Evolutionary conservation across 2,329 filamentous ascomycete genomes (phyloP).

Genomic region (Ophiobolus disseminans): DNA sequence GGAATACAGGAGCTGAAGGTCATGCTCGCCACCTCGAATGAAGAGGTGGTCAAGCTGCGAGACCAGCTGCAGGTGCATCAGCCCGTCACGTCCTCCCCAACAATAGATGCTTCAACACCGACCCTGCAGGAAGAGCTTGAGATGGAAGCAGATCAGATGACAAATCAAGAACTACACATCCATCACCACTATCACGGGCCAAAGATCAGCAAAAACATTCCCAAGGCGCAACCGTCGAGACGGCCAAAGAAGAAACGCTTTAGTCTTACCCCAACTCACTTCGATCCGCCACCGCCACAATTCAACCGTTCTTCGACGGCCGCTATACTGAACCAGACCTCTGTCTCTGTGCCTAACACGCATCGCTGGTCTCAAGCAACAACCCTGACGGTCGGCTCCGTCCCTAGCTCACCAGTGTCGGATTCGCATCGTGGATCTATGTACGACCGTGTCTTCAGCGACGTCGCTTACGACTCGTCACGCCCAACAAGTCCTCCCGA

Average conservation of each 20-base stretch:
- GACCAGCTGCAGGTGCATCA: conserved; percentile 84
- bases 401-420: conserved; percentile 82
- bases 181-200: conserved; percentile 88
- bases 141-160: conserved; percentile 30
- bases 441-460: conserved; percentile 75
- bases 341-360: conserved; percentile 63
- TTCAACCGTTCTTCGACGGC: conserved; percentile 58
- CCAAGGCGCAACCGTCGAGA: conserved; percentile 57
- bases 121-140: conserved; percentile 77
- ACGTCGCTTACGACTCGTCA: conserved; percentile 67
- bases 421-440: conserved; percentile 72
- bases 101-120: conserved; percentile 38
- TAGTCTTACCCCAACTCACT: conserved; percentile 63
- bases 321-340: conserved; percentile 68
- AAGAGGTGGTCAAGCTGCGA: conserved; percentile 86
- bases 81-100: conserved; percentile 57
- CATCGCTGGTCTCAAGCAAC: conserved; percentile 72
- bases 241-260: conserved; percentile 75
- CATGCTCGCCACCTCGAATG: conserved; percentile 88
- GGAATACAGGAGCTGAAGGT: conserved; percentile 91
- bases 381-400: conserved; percentile 70
- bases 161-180: conserved; percentile 74
- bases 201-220: conserved; percentile 49
- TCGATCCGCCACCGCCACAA: conserved; percentile 51
- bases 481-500: conserved; percentile 78